These are phyloP conservation scores for Hymenoscyphus fraxineus DNA, from an alignment of 2,329 filamentous ascomycete species.

Conservation along the genomic window DNA sequence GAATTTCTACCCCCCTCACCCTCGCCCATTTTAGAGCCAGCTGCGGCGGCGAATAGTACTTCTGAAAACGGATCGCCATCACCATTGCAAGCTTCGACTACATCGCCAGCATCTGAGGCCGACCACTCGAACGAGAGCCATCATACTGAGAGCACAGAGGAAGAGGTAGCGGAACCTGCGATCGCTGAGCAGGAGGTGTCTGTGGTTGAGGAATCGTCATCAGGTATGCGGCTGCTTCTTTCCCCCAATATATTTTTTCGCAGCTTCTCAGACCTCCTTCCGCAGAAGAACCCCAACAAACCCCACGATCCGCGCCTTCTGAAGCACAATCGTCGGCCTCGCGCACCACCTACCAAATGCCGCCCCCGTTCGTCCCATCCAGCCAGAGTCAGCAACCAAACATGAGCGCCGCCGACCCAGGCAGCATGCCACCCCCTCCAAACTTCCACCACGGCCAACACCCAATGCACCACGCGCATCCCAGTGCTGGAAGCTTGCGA, in stretches of 20 bases:
- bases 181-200: constrained; percentile 18
- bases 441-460: constrained; percentile 28
- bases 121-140: constrained; percentile 15
- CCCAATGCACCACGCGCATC: constrained; percentile 48
- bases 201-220: constrained; percentile 16
- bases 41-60: constrained; percentile 20
- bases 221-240: constrained; percentile 18
- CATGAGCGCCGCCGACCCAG: constrained; percentile 13
- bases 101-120: constrained; percentile 2
- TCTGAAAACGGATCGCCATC: constrained; percentile 10
- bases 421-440: constrained; percentile 22
- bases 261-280: constrained; percentile 4
- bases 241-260: background rate
- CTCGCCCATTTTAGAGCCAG: constrained; percentile 15
- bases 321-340: constrained; percentile 28
- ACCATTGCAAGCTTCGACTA: background rate
- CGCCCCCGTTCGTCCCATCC: constrained; percentile 41
- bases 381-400: constrained; percentile 29
- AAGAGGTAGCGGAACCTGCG: constrained; percentile 10
- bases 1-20: constrained; percentile 15
- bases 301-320: constrained; percentile 23
- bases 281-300: constrained; percentile 20
- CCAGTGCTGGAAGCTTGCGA: constrained; percentile 53
- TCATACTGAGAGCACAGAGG: constrained; percentile 3
- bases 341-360: constrained; percentile 41